Conservation (phyloP, 225 moss, liverwort and hornwort species). For the Bryum argenteum region DNA sequence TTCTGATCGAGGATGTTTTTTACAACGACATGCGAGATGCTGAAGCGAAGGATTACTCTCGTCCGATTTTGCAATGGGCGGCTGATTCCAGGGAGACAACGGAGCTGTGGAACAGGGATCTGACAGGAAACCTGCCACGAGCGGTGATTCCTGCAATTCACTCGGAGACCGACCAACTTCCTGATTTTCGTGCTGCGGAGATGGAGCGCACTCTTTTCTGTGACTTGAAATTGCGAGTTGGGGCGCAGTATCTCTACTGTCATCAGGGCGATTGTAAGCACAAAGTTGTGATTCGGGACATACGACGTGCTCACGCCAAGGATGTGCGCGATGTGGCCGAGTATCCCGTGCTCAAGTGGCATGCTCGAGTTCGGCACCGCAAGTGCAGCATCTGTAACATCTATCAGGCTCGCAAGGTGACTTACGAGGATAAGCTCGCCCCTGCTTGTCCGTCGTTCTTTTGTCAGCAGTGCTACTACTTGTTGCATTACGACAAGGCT, state of each 20-base stretch:
- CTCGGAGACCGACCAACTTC: slow-evolving; percentile 47
- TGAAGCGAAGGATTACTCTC: slow-evolving; percentile 71
- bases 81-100: slow-evolving; percentile 63
- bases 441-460: slow-evolving; percentile 86
- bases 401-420: slow-evolving; percentile 88
- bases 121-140: slow-evolving; percentile 50
- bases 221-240: slow-evolving; percentile 70
- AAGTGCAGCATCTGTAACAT: slow-evolving; percentile 95
- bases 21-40: slow-evolving; percentile 83
- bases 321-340: slow-evolving; percentile 77
- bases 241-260: slow-evolving; percentile 89
- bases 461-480: slow-evolving; percentile 88
- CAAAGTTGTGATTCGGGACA: slow-evolving; percentile 75
- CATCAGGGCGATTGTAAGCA: slow-evolving; percentile 99
- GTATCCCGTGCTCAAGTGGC: slow-evolving; percentile 82
- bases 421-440: slow-evolving; percentile 80
- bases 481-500: slow-evolving; percentile 79
- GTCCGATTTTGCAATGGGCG: slow-evolving; percentile 78
- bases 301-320: slow-evolving; percentile 78
- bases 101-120: slow-evolving; percentile 73
- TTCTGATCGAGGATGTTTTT: slow-evolving; percentile 87
- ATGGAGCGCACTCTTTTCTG: slow-evolving; percentile 65
- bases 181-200: slow-evolving; percentile 35
- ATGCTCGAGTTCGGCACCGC: slow-evolving; percentile 76
- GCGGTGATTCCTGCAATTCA: slow-evolving; percentile 52